Conservation (phyloP, 1,284 basidiomycete species). For the Rhodotorula mucilaginosa region DNA sequence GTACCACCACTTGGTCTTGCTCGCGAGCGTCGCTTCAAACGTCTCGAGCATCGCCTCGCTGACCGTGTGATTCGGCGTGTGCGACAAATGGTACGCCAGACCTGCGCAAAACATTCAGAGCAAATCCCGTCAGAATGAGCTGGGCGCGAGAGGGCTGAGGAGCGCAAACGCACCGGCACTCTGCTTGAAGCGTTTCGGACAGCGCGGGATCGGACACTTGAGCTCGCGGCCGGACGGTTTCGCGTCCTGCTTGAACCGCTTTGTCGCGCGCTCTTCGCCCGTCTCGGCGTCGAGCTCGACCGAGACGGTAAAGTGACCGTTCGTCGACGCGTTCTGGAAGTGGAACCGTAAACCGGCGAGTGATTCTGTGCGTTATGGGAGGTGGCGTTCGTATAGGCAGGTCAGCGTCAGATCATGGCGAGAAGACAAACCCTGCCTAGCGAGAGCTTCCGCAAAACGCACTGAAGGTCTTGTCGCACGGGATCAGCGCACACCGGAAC, state of each 20-base stretch:
- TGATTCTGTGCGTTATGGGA: constrained; percentile 34
- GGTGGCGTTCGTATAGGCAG: neutral
- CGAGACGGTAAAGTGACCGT: constrained; percentile 41
- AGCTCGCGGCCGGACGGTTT: constrained; percentile 26
- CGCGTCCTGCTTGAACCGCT: constrained; percentile 38
- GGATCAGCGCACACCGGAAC: constrained; percentile 40
- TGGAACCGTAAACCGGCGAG: constrained; percentile 41
- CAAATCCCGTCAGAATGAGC: neutral
- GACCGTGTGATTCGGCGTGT: constrained; percentile 36
- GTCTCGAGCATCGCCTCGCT: constrained; percentile 26
- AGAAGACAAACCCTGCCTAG: no score
- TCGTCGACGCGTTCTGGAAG: constrained; percentile 45
- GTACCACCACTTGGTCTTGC: constrained; percentile 42
- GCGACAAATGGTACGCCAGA: constrained; percentile 40
- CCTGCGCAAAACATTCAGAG: constrained; percentile 11
- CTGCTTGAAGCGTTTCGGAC: constrained; percentile 40
- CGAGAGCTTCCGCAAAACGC: neutral
- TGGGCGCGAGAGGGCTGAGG: no score
- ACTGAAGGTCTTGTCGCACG: constrained; percentile 42
- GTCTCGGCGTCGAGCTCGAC: constrained; percentile 31
- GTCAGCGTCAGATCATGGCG: no score
- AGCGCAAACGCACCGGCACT: constrained; percentile 30
- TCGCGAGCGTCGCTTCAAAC: constrained; percentile 31
- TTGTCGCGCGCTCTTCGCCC: constrained; percentile 34
- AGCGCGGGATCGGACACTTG: constrained; percentile 34